A percentile compares a stretch with the other conserved stretches of the same genome.
Conservation (phyloP, 257 asterid species). For the Solanum pinnatisectum region DNA sequence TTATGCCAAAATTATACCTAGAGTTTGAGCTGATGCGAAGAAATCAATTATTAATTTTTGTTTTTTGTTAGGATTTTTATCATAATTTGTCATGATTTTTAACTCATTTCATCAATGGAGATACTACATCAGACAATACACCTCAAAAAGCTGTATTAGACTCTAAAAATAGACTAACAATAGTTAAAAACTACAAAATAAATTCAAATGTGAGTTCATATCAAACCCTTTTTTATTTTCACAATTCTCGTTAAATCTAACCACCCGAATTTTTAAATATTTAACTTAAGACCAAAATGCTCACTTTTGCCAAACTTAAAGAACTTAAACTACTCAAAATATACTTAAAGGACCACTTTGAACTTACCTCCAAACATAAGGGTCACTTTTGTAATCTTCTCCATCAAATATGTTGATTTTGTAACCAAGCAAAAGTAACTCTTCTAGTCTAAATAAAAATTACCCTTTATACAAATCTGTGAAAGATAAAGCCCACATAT, state of each 20-base stretch:
- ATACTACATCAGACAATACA: too few species aligned
- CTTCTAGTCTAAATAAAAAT: not conserved
- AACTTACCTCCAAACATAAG: not conserved
- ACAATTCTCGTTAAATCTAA: not conserved
- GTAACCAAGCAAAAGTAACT: not conserved
- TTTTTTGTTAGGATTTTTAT: not conserved
- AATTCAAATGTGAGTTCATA: not conserved
- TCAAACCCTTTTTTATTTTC: not conserved
- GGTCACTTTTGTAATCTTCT: not conserved
- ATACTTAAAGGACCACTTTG: not conserved
- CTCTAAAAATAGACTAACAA: too few species aligned
- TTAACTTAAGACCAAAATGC: too few species aligned
- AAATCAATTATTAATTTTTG: not conserved
- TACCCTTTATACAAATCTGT: not conserved
- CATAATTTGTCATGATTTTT: too few species aligned
- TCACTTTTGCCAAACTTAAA: not conserved
- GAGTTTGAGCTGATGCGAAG: not conserved
- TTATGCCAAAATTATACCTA: too few species aligned
- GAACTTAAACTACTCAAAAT: not conserved
- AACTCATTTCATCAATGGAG: not conserved
- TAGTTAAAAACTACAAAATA: not conserved
- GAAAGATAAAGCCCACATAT: not conserved
- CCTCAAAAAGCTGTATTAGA: not conserved
- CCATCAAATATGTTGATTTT: not conserved
- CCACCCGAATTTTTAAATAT: not conserved